Percentiles rank a stretch among this genome's conserved stretches.
phyloP scores from a whole-genome alignment of 345 rosid species.

The Stellera chamaejasme region DNA sequence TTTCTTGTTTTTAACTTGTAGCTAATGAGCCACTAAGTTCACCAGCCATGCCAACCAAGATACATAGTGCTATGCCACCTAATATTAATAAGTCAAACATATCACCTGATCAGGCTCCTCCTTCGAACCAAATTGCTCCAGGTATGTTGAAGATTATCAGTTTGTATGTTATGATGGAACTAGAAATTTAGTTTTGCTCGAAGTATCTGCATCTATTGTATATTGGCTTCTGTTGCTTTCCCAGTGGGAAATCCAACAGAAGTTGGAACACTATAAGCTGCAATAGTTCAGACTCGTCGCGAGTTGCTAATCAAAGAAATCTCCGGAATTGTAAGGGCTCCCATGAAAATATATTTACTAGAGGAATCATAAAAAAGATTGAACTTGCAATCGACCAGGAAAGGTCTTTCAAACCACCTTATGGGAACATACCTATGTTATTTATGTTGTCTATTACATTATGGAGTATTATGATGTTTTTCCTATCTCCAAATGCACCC shows the following conservation, averaged over 20 bases:
- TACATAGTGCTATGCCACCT: slow-evolving; percentile 13
- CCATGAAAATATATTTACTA: not conserved
- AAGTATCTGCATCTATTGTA: not conserved
- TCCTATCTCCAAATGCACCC: not conserved
- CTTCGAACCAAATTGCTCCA: slow-evolving; percentile 14
- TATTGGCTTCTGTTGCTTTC: slow-evolving; percentile 16
- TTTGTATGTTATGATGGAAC: not conserved
- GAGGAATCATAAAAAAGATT: slow-evolving; percentile 8
- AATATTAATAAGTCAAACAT: slow-evolving; percentile 7
- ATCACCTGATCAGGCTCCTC: slow-evolving; percentile 10
- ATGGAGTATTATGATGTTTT: not conserved
- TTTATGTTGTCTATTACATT: slow-evolving; percentile 1
- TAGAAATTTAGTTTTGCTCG: not conserved
- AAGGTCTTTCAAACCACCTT: slow-evolving; percentile 27
- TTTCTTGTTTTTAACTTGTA: slow-evolving; percentile 2
- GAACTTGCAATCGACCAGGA: slow-evolving; percentile 32
- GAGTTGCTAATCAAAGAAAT: slow-evolving; percentile 15
- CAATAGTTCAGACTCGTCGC: slow-evolving; percentile 18
- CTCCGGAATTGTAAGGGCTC: slow-evolving; percentile 15
- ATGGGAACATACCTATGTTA: slow-evolving; percentile 7
- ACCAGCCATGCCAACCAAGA: slow-evolving; percentile 8
- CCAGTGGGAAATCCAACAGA: slow-evolving; percentile 15
- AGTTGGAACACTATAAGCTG: slow-evolving; percentile 14
- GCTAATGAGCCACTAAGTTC: slow-evolving; percentile 15
- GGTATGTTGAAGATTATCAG: slow-evolving; percentile 6